Evolutionary conservation across 192 early-diverging fungal species (phyloP).

Genomic region (Coemansia sp.): DNA sequence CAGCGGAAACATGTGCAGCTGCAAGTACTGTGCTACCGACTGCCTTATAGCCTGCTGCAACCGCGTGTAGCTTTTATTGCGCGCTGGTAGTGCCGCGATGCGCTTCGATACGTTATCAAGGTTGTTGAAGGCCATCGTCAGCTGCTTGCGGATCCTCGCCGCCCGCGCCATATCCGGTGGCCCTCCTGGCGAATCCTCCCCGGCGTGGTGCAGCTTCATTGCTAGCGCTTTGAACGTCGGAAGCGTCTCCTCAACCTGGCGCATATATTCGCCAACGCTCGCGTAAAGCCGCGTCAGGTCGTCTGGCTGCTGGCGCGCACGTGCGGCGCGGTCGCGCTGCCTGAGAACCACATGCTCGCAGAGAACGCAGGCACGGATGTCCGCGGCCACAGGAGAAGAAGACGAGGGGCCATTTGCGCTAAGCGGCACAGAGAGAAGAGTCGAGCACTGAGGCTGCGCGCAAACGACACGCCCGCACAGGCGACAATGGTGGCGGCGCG

Average conservation of each 20-base stretch:
- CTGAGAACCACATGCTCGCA: conserved; percentile 63
- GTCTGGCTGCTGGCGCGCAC: conserved; percentile 25
- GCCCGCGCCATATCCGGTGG: conserved; percentile 60
- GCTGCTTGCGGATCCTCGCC: conserved; percentile 62
- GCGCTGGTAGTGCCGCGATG: conserved; percentile 59
- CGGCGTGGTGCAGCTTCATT: not conserved
- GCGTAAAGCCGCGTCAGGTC: conserved; percentile 26
- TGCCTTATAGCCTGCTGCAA: conserved; percentile 67
- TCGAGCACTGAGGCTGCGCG: conserved; percentile 58
- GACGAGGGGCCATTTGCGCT: conserved; percentile 10
- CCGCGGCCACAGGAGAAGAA: conserved; percentile 3
- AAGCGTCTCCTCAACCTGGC: conserved; percentile 27
- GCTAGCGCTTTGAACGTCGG: conserved; percentile 39
- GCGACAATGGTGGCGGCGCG: conserved; percentile 74
- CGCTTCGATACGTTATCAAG: conserved; percentile 67
- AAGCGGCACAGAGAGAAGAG: conserved; percentile 20
- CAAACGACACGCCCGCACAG: conserved; percentile 71
- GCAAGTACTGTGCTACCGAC: conserved; percentile 70
- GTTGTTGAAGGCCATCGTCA: conserved; percentile 66
- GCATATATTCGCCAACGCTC: conserved; percentile 18
- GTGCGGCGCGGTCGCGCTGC: conserved; percentile 51
- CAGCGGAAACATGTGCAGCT: conserved; percentile 78
- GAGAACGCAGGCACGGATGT: conserved; percentile 60
- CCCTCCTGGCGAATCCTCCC: not conserved
- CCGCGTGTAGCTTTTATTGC: conserved; percentile 55